Base-by-base conservation (phyloP, 805 yeast species). In the Wickerhamiella lipophila region DNA sequence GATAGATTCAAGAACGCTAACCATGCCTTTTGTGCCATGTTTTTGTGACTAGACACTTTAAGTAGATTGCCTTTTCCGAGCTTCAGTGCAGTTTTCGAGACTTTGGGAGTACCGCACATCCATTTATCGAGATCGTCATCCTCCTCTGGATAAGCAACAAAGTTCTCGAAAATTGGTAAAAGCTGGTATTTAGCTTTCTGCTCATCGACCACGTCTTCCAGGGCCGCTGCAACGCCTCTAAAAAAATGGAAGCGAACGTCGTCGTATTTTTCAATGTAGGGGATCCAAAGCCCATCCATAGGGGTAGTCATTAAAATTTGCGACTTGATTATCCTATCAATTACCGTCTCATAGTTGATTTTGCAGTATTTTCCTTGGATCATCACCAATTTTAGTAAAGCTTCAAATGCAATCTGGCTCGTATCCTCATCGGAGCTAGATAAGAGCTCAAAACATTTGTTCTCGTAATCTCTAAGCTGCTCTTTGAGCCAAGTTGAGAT, bases 221-320 rank as follows among this genome's bases (percentile, higher is more conserved):
- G 61, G 34, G 68, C 60, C 3, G 67, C 57, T 15, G 71, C 68
- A 19, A 78, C 61, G 55, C 74, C 78, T 34, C 71, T 67, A 59
- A 81, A 77, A 55, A 84, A 80, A 59, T 79, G 83, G 60, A 70
- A 85, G 56, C 87, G 84, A 50, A 89, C 64, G 61, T 89, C 98
- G 69, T 83, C 83, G 62, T 74, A 76, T 55, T 71, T 44, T 9
- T 18, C 70, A 26, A 69, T 61, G 13, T 56, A 43, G 6, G 40
- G 47, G 4, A 46, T 41, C 47, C 46, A 49, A 29, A 49, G 22
- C 15, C 29, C 47, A 8, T 42, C 53, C 3, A 50, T 25, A 11
- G 38, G n/a, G 1, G 39, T 46, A 5, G 68, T 56, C 3, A 66
- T 66, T 6, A 73, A 71, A 11, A 74, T 54, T 2, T 73, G 59